Base-by-base conservation (phyloP, 306 rosid species). In the Spatholobus suberectus region DNA sequence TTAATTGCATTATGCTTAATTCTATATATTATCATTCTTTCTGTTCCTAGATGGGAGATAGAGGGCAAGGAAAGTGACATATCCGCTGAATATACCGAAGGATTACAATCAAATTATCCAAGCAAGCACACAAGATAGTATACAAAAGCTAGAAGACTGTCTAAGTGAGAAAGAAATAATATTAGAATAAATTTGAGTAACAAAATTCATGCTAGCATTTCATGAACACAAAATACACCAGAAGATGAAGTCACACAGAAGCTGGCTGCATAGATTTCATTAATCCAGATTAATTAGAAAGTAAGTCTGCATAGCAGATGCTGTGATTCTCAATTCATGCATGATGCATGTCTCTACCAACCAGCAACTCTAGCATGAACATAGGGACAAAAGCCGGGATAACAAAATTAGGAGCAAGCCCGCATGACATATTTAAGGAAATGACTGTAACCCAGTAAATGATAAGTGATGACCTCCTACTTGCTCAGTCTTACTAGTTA, bases 181-280 rank as follows among this genome's bases (percentile, higher is more conserved):
- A 62, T 59, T 41, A 62, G 49, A 77, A 38, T 73, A 37, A 35
- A 35, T 8, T 43, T 61, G 65, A 73, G 57, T 23, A 15, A 23
- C 72, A 46, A 11, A 74, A 65, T 59, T 7, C 15, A 69, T 44
- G 40, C 54, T 70, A 55, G 54, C 54, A 78, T 27, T 77, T 77
- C 38, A 49, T 47, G 52, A 47, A 27, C 75, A 47, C 15, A 32
- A 65, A 46, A 29, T 62, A 65, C 20, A 65, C 26, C 66, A 34
- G 12, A 24, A 49, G 54, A 66, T 35, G 8, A 78, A 66, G 37
- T 62, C 62, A 29, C 46, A 29, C 44, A 34, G 18, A 66, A 8
- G 75, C 52, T 47, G 66, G n/a, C n/a, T 20, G 38, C 75, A 65
- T 49, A 49, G 14, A 65, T 78, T 66, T 66, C 35, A 49, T 54